These are phyloP conservation scores for Breviolum minutum DNA, from an alignment of 73 alveolate genomes.

Conservation along the genomic window DNA sequence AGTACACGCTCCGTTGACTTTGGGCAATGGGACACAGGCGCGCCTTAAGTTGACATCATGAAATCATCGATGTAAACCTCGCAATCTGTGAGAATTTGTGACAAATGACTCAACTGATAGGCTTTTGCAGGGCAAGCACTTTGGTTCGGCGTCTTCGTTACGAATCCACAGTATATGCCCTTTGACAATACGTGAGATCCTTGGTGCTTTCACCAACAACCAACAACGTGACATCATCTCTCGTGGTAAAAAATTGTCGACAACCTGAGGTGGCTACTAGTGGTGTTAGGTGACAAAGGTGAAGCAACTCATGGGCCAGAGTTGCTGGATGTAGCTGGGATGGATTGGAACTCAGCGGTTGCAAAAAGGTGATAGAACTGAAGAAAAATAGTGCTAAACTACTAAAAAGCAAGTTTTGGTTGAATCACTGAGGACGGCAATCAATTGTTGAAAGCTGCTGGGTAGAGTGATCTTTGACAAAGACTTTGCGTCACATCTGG, in stretches of 20 bases:
- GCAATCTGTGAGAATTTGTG: too few species aligned
- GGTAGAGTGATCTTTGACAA: background rate
- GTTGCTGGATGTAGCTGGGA: slow-evolving; percentile 62
- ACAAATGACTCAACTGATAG: background rate
- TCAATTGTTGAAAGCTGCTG: slow-evolving; percentile 5
- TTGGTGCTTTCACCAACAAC: background rate
- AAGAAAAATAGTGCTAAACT: background rate
- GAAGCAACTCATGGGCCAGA: background rate
- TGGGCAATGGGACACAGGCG: slow-evolving; percentile 47
- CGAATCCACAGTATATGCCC: slow-evolving; percentile 57
- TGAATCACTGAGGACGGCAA: slow-evolving; percentile 1
- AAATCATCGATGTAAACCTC: background rate
- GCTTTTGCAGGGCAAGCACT: slow-evolving; percentile 36
- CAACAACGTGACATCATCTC: too few species aligned
- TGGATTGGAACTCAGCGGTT: background rate
- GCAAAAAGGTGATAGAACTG: background rate
- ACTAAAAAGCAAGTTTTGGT: background rate
- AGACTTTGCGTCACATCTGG: too few species aligned
- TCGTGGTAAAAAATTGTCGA: too few species aligned
- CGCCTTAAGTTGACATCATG: background rate
- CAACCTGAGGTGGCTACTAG: slow-evolving; percentile 46
- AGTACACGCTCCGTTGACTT: slow-evolving; percentile 2
- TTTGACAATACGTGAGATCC: slow-evolving; percentile 44
- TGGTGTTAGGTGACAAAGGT: slow-evolving; percentile 11
- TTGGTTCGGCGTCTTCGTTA: slow-evolving; percentile 59